Base-by-base conservation (phyloP, 495 filamentous ascomycete genomes). In the Podospora tetraspora region DNA sequence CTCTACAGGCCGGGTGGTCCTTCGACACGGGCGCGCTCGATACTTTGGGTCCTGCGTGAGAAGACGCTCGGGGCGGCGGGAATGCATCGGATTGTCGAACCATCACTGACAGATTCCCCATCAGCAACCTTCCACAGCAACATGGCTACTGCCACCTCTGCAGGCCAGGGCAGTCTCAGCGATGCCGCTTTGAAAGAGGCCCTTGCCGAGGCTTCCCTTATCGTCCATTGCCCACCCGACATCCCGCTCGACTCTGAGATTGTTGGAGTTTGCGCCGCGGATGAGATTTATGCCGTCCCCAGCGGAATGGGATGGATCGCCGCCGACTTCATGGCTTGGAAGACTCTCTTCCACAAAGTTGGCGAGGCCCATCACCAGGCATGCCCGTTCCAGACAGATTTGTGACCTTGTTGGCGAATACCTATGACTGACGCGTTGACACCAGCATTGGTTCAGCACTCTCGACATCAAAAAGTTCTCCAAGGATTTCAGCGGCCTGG, bases 291-390 rank as follows among this genome's bases (percentile, higher is more conserved):
- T 57, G 71, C 75, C 1, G 68, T 66, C 24, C 68, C 56, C 24
- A 58, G 72, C 52, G 70, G 75, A 30, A 75, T 78, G 16, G 80
- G 73, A 43, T 82, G 78, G 77, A 77, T 79, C 22, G 72, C 77
- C 6, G 63, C 71, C 29, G 79, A 82, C 66, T 81, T 80, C 61
- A 56, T 82, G 10, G 69, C 67, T 0, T 82, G 75, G 69, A 79
- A 78, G 70, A 59, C 70, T 12, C 74, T 78, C 9, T 73, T 80
- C 62, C 43, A 73, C n/a, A 63, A 66, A 6, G 71, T 78, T 43
- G 72, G 72, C 19, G n/a, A 69, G 1, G 63, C 23, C 3, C 11
- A 16, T 5, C 25, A 34, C 5, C 72, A 76, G 68, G 74, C 73
- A 11, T 27, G 70, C 69, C 3, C 21, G 61, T 8, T 34, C 6